Evolutionary conservation across 257 asterid species (phyloP).

Genomic region (Solanum dulcamara): DNA sequence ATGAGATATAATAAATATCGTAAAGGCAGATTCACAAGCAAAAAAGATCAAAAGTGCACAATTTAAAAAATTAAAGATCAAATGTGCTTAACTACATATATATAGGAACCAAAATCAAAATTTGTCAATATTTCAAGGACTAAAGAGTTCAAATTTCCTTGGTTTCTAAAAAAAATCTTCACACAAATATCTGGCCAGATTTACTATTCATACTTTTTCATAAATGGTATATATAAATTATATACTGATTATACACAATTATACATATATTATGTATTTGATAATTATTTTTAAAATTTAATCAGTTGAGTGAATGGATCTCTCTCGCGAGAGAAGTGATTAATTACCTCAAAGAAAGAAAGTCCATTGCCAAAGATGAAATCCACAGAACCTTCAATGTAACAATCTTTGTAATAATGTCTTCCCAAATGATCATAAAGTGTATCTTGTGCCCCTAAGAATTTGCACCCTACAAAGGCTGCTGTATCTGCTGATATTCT

Average conservation of each 20-base stretch:
- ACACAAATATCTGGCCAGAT: not conserved
- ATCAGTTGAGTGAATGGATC: fast-evolving
- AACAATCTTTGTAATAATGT: slow-evolving; percentile 86
- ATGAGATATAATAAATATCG: not conserved
- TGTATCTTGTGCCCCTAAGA: slow-evolving; percentile 91
- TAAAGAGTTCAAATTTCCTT: not conserved
- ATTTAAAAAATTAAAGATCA: not conserved
- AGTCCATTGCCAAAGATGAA: slow-evolving; percentile 88
- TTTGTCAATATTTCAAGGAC: not conserved
- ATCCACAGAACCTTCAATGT: slow-evolving; percentile 88
- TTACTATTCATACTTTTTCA: not conserved
- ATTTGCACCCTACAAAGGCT: slow-evolving; percentile 59
- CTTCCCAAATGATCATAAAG: slow-evolving; percentile 76
- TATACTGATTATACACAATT: not conserved
- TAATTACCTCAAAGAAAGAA: slow-evolving; percentile 66
- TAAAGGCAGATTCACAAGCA: fast-evolving
- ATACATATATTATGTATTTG: not conserved
- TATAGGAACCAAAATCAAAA: not conserved
- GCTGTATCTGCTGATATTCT: slow-evolving; percentile 90
- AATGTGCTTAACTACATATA: not conserved
- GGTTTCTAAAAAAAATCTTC: not conserved
- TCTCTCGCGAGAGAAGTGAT: not conserved
- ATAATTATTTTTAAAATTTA: not conserved
- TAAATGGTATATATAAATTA: not conserved
- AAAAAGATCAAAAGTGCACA: not conserved